Evolutionary conservation across 768 basidiomycete species (phyloP).

Genomic region (Pilatotrama ljubarskyi): DNA sequence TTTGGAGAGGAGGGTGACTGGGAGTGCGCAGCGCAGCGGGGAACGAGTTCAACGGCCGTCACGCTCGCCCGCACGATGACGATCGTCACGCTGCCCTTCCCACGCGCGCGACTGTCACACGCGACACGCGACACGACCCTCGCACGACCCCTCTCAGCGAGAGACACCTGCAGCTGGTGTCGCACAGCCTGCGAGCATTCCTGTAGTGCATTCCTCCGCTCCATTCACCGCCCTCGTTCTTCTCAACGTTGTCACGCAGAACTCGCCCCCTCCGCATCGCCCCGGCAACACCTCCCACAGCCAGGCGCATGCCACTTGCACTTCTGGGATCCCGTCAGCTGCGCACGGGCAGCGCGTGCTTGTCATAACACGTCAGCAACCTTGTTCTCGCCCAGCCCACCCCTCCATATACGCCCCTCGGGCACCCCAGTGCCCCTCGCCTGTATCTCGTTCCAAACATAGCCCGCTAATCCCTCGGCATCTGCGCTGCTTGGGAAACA

Average conservation of each 20-base stretch:
- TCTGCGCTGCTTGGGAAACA: too few relatives aligned
- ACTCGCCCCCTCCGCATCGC: background rate
- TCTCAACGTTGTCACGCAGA: background rate
- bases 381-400: background rate
- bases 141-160: background rate
- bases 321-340: background rate
- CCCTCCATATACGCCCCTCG: background rate
- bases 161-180: too few relatives aligned
- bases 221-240: background rate
- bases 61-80: background rate
- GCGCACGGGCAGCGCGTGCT: conserved; percentile 7
- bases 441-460: background rate
- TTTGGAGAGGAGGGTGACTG: background rate
- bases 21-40: conserved; percentile 21
- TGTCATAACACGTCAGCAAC: conserved; percentile 4
- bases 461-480: too few relatives aligned
- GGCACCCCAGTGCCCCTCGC: background rate
- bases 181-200: conserved; percentile 3
- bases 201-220: background rate
- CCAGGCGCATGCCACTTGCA: background rate
- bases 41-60: conserved; percentile 17
- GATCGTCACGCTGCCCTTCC: background rate
- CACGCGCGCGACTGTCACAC: background rate
- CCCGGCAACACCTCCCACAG: conserved; percentile 3
- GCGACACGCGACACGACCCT: background rate